phyloP scores from a whole-genome alignment of 306 rosid species.

The Macrotyloma uniflorum region DNA sequence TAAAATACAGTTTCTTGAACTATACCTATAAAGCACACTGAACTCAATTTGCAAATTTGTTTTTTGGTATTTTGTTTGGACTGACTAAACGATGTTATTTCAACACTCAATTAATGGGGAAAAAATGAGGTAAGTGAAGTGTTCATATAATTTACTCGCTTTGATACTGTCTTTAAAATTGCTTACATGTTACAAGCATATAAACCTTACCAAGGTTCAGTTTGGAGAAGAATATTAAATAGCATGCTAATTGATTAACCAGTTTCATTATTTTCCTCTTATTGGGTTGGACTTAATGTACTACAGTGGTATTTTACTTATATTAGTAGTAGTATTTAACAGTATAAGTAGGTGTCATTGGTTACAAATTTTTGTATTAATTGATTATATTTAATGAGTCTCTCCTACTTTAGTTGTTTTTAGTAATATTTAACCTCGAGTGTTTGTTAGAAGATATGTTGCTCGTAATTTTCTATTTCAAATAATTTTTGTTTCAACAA shows the following conservation, averaged over 20 bases:
- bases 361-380: no score
- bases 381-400: not conserved
- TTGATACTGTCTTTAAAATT: not conserved
- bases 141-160: not conserved
- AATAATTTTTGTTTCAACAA: slow-evolving; percentile 1
- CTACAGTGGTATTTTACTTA: not conserved
- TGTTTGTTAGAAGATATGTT: not conserved
- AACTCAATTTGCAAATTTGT: not conserved
- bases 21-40: not conserved
- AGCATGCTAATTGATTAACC: not conserved
- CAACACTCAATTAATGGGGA: not conserved
- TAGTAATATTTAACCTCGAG: no score
- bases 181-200: not conserved
- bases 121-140: not conserved
- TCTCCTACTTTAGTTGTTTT: not conserved
- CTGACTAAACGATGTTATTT: not conserved
- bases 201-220: not conserved
- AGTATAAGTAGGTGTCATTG: no score
- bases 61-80: not conserved
- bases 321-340: no score
- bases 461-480: not conserved
- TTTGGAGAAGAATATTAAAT: not conserved
- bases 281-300: not conserved
- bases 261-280: slow-evolving; percentile 24
- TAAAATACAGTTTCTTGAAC: not conserved